Percentiles rank a stretch among this genome's conserved stretches.
Conservation (phyloP, 1,284 basidiomycete species). For the Ceratobasidium sp. region DNA sequence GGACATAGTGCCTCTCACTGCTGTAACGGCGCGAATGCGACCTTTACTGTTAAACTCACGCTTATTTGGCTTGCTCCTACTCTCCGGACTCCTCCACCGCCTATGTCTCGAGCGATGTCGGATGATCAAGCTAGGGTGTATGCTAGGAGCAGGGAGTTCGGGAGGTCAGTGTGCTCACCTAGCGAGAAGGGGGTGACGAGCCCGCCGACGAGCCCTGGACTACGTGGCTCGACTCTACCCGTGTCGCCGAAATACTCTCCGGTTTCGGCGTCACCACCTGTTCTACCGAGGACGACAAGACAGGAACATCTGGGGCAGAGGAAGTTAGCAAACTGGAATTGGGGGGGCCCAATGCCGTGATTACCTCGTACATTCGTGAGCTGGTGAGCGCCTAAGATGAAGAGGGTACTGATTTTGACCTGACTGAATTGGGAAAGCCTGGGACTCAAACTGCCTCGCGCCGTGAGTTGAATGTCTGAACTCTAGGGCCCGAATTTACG, state of each 20-base stretch:
- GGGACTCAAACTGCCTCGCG: slow-evolving; percentile 8
- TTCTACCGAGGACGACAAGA: slow-evolving; percentile 1
- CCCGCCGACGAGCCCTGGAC: slow-evolving; percentile 40
- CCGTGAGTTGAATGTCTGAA: slow-evolving; percentile 1
- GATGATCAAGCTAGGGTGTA: slow-evolving; percentile 21
- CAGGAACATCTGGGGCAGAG: slow-evolving; percentile 24
- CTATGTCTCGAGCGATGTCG: slow-evolving; percentile 16
- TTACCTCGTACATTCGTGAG: slow-evolving; percentile 35
- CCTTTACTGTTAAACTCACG: slow-evolving; percentile 38
- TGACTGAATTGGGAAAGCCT: slow-evolving; percentile 23
- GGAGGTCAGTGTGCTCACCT: slow-evolving; percentile 27
- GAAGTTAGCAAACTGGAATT: slow-evolving; percentile 15
- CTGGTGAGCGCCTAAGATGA: slow-evolving; percentile 6
- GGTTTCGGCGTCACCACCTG: not conserved
- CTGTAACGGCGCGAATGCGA: slow-evolving; percentile 30
- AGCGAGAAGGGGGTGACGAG: slow-evolving; percentile 38
- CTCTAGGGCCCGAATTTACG: not conserved
- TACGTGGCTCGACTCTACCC: slow-evolving; percentile 30
- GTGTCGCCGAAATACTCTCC: slow-evolving; percentile 19
- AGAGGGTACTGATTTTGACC: not conserved
- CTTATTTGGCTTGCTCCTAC: slow-evolving; percentile 10
- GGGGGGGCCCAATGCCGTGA: not conserved
- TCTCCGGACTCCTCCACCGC: slow-evolving; percentile 13
- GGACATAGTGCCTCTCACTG: slow-evolving; percentile 42
- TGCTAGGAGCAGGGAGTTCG: slow-evolving; percentile 24